phyloP scores from a whole-genome alignment of 805 yeast genomes.

The Teunomyces tritomae region DNA sequence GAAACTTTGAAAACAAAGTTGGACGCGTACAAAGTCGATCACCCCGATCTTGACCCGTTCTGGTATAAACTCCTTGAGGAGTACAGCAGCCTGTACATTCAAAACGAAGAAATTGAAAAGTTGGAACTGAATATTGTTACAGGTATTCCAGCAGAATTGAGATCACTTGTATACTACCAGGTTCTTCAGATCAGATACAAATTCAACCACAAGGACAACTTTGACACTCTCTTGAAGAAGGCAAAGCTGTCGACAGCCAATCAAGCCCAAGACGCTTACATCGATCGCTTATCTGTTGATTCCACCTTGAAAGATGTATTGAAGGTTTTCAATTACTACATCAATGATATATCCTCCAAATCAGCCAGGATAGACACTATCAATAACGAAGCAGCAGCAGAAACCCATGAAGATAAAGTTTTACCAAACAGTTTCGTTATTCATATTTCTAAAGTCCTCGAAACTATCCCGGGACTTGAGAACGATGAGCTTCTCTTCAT shows the following conservation, averaged over 20 bases:
- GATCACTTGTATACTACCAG: conserved; percentile 33
- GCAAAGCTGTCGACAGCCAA: conserved; percentile 7
- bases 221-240: conserved; percentile 26
- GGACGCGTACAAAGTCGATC: conserved; percentile 1
- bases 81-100: conserved; percentile 11
- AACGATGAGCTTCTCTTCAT: conserved; percentile 31
- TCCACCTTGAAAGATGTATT: conserved; percentile 22
- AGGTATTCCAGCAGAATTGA: conserved; percentile 31
- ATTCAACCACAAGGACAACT: conserved; percentile 28
- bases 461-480: conserved; percentile 15
- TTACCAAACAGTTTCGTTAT: conserved; percentile 21
- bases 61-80: conserved; percentile 20
- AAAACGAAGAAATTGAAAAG: conserved; percentile 5
- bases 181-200: conserved; percentile 28
- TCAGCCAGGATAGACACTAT: conserved; percentile 12
- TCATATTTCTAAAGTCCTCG: conserved; percentile 18
- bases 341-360: conserved; percentile 17
- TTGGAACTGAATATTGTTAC: conserved; percentile 22
- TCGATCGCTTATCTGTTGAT: conserved; percentile 17
- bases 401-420: conserved; percentile 2
- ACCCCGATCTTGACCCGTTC: conserved; percentile 8
- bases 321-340: conserved; percentile 31
- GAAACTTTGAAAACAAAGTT: conserved; percentile 3
- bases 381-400: conserved; percentile 8
- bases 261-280: conserved; percentile 11